Percentiles rank a stretch among this genome's conserved stretches.
Evolutionary conservation across 2,329 filamentous ascomycete genomes (phyloP).

Genomic region (Penicillium sp.): DNA sequence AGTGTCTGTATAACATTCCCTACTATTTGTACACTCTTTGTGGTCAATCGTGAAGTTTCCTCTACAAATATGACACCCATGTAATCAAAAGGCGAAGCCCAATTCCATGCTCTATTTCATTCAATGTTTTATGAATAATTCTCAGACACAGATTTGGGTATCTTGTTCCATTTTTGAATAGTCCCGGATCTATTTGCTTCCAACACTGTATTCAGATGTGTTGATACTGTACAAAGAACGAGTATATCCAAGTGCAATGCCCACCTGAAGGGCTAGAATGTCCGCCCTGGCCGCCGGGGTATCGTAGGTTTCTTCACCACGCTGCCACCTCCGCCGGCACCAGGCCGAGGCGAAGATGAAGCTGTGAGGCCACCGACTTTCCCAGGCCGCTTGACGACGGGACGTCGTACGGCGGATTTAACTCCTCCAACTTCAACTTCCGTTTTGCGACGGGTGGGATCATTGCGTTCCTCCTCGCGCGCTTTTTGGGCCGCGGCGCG

Average conservation of each 20-base stretch:
- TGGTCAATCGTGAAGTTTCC: too few relatives aligned
- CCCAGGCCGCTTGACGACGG: slow-evolving; percentile 25
- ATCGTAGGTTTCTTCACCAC: slow-evolving; percentile 39
- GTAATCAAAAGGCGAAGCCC: too few relatives aligned
- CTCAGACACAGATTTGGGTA: slow-evolving; percentile 8
- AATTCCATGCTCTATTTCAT: too few relatives aligned
- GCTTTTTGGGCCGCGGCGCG: slow-evolving; percentile 41
- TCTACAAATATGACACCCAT: too few relatives aligned
- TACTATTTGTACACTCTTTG: too few relatives aligned
- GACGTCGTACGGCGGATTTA: slow-evolving; percentile 32
- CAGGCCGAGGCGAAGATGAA: slow-evolving; percentile 26
- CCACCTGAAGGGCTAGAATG: slow-evolving; percentile 21
- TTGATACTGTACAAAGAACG: slow-evolving; percentile 9
- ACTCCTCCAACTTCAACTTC: slow-evolving; percentile 36
- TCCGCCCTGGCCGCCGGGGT: slow-evolving; percentile 33
- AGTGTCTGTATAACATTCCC: too few relatives aligned
- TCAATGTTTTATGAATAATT: neutral
- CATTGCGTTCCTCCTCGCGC: slow-evolving; percentile 36
- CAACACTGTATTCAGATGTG: slow-evolving; percentile 2
- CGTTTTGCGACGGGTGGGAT: slow-evolving; percentile 30
- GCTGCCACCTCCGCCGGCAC: slow-evolving; percentile 25
- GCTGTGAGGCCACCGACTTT: slow-evolving; percentile 29
- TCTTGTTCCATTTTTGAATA: slow-evolving; percentile 3
- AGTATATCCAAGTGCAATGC: neutral
- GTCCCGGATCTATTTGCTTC: neutral